Evolutionary conservation across 139 green algal genomes (phyloP), one percentile per base, ranked within the genome.

Genomic region (Chlamydomonas sp.): DNA sequence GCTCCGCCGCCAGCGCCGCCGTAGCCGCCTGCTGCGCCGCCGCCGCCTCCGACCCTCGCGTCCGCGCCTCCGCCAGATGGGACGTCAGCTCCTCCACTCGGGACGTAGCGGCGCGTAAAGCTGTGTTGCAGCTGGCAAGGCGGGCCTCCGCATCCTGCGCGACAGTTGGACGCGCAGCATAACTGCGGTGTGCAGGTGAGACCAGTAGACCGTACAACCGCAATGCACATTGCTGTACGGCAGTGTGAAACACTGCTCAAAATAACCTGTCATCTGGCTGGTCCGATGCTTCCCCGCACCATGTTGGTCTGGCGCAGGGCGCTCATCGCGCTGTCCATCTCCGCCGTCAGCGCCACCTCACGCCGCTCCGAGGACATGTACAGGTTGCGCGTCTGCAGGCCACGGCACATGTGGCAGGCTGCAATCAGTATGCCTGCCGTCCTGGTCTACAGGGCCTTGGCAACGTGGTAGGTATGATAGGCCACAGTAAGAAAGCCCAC

Each of bases 31-130:
- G 15, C 67, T 71, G 20, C 72, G 72, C 82, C 82, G 82, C 71
- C 15, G 69, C n/a, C 60, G 79, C 81, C 81, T 86, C 61, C 16
- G 69, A 7, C 15, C 20, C 57, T 20, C 49, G 7, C 63, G 67
- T 5, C 4, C n/a, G 72, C 49, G 75, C 60, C 1, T 73, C 89
- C 76, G 69, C 49, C 31, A 91, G 78, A 71, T 89, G 69, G 2
- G 6, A 9, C 18, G 83, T 86, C 62, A 93, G 90, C 84, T 93
- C 87, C 62, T 93, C 90, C 68, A 91, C 90, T 0, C 87, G 87
- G 12, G 63, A 57, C 0, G 87, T 87, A 5, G 90, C 73, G 2
- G 86, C 82, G 59, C 80, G 76, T 63, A 93, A 68, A 0, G 90
- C 90, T 0, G 63, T 12, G 60, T 77, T 79, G 64, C 83, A 75